Conservation (phyloP, 257 asterid genomes). For the Parsonsia alboflavescens region DNA sequence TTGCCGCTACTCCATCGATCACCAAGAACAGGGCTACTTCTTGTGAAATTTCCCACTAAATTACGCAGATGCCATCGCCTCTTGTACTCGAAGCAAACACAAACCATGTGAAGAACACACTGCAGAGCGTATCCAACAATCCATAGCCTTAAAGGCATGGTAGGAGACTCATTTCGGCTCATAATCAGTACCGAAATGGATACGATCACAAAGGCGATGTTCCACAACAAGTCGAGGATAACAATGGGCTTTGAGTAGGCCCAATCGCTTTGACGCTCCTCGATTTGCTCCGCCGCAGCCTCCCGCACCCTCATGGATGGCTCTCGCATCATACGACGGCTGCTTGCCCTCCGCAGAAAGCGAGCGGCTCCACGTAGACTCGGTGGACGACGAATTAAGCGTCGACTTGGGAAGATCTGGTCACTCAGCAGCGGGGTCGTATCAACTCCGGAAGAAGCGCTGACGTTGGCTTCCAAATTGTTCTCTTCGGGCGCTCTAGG, state of each 20-base stretch:
- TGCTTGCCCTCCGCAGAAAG: constrained; percentile 44
- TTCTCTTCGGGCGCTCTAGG: constrained; percentile 18
- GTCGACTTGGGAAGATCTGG: constrained; percentile 49
- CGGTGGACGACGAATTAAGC: constrained; percentile 52
- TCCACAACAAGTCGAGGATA: constrained; percentile 74
- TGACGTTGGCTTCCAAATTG: constrained; percentile 1
- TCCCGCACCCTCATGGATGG: constrained; percentile 46
- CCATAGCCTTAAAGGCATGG: constrained; percentile 43
- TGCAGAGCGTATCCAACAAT: constrained; percentile 40
- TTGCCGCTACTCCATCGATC: constrained; percentile 23
- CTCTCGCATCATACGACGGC: constrained; percentile 42
- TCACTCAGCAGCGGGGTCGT: constrained; percentile 54
- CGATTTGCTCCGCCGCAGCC: constrained; percentile 55
- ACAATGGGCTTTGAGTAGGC: constrained; percentile 86
- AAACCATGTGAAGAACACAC: constrained; percentile 41
- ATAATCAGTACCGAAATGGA: constrained; percentile 34
- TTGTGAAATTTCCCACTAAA: constrained; percentile 26
- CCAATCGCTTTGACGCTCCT: constrained; percentile 90
- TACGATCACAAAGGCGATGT: constrained; percentile 56
- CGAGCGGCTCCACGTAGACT: constrained; percentile 53
- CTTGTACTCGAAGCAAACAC: constrained; percentile 53
- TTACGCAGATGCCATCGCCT: constrained; percentile 43
- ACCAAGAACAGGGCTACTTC: neutral
- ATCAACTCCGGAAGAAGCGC: constrained; percentile 23
- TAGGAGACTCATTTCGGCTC: constrained; percentile 36